Conservation (phyloP, 1,284 basidiomycete genomes). For the Leccinum pachyderme region DNA sequence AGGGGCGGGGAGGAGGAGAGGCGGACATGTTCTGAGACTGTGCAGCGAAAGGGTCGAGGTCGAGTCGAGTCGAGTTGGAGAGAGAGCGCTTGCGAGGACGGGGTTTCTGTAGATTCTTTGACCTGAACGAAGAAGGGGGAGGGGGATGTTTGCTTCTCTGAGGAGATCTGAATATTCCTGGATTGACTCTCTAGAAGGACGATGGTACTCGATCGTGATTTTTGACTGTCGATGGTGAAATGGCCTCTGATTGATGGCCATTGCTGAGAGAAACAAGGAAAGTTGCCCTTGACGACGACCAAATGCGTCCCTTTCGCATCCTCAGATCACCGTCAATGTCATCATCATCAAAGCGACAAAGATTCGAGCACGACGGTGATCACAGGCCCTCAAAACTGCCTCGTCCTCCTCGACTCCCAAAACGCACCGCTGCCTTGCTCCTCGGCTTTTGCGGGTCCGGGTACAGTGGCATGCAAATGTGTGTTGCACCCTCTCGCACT, state of each 20-base stretch:
- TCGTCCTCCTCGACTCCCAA: conserved; percentile 51
- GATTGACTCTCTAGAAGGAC: conserved; percentile 61
- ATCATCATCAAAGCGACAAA: not conserved
- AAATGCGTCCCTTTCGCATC: not conserved
- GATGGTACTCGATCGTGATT: conserved; percentile 73
- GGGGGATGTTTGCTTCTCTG: conserved; percentile 51
- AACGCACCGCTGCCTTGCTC: conserved; percentile 69
- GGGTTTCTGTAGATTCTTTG: conserved; percentile 55
- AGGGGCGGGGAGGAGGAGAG: conserved; percentile 70
- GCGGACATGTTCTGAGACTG: conserved; percentile 17
- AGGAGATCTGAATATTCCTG: conserved; percentile 73
- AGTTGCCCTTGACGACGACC: not conserved
- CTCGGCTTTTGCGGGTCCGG: conserved; percentile 81
- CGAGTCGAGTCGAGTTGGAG: conserved; percentile 33
- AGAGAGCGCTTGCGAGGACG: conserved; percentile 52
- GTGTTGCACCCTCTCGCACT: conserved; percentile 30
- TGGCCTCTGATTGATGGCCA: conserved; percentile 36
- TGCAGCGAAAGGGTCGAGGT: conserved; percentile 58
- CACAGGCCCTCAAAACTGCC: not conserved
- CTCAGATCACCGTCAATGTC: not conserved
- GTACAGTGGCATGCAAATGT: conserved; percentile 97
- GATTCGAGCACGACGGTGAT: not conserved
- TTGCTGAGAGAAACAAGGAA: not conserved
- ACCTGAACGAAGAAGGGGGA: conserved; percentile 42
- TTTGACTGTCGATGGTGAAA: conserved; percentile 52